phyloP scores from a whole-genome alignment of 805 yeast genomes.

The Starmerella bombi region DNA sequence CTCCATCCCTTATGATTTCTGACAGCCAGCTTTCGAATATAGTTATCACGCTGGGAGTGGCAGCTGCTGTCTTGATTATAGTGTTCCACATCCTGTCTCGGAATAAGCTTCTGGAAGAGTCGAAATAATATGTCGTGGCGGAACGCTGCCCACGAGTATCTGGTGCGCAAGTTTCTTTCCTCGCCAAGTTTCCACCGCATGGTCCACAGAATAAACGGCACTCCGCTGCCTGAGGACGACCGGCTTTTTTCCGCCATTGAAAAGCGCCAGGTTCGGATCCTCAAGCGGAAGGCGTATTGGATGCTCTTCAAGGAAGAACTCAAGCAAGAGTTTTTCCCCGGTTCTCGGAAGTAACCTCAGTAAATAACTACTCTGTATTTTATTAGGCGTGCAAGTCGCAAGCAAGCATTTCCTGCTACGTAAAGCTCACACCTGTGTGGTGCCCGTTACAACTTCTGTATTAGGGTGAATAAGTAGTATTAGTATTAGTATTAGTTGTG shows the following conservation, averaged over 20 bases:
- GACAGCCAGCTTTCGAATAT: conserved; percentile 66
- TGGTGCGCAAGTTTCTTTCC: conserved; percentile 19
- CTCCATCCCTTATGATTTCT: conserved; percentile 74
- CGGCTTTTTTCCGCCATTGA: background rate
- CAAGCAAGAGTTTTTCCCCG: conserved; percentile 18
- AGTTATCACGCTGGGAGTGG: conserved; percentile 60
- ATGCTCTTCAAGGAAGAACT: conserved; percentile 20
- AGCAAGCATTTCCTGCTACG: no score
- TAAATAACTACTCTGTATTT: no score
- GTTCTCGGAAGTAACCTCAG: no score
- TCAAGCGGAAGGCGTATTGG: conserved; percentile 17
- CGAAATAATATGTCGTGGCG: conserved; percentile 17
- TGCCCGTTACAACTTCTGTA: no score
- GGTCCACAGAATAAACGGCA: conserved; percentile 20
- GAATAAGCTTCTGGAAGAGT: conserved; percentile 25
- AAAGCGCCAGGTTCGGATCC: conserved; percentile 5
- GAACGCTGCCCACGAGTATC: conserved; percentile 18
- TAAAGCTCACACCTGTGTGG: no score
- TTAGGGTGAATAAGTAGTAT: background rate
- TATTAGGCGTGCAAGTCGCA: no score
- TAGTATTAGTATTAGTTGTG: no score
- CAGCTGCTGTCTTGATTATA: conserved; percentile 56
- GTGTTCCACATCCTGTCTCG: conserved; percentile 56
- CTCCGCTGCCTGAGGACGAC: conserved; percentile 8
- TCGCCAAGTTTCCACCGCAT: conserved; percentile 22